Evolutionary conservation across 2,329 filamentous ascomycete species (phyloP).

Genomic region (Fragosphaeria purpurea): DNA sequence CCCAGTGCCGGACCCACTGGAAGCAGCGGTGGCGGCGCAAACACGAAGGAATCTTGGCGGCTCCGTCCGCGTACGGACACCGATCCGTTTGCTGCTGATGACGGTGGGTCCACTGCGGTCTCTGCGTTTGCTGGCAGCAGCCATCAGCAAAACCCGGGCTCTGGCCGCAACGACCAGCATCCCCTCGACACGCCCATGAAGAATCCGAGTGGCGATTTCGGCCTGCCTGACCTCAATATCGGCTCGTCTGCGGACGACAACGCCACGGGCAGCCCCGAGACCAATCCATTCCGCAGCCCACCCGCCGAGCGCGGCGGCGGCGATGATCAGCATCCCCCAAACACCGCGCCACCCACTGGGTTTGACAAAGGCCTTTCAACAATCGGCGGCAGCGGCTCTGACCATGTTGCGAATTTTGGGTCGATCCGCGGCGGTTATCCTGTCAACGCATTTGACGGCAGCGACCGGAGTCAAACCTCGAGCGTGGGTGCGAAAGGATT

Average conservation of each 20-base stretch:
- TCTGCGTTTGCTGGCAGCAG: slow-evolving; percentile 35
- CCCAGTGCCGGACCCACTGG: neutral
- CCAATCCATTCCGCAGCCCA: slow-evolving; percentile 92
- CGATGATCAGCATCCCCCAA: slow-evolving; percentile 28
- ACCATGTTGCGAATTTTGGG: slow-evolving; percentile 42
- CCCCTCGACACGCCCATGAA: slow-evolving; percentile 46
- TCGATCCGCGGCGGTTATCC: slow-evolving; percentile 42
- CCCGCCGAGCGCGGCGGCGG: slow-evolving; percentile 54
- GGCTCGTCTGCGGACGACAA: slow-evolving; percentile 50
- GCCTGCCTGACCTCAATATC: slow-evolving; percentile 50
- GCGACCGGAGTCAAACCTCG: slow-evolving; percentile 87
- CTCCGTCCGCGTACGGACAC: slow-evolving; percentile 59
- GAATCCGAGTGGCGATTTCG: slow-evolving; percentile 47
- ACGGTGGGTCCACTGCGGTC: slow-evolving; percentile 57
- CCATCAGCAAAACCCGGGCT: slow-evolving; percentile 51
- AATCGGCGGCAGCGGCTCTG: slow-evolving; percentile 29
- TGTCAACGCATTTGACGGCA: slow-evolving; percentile 48
- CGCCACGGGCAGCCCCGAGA: slow-evolving; percentile 81
- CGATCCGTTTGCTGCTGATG: slow-evolving; percentile 60
- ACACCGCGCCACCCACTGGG: neutral
- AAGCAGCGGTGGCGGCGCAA: neutral
- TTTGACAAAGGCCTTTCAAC: slow-evolving; percentile 12
- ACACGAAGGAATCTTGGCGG: slow-evolving; percentile 38
- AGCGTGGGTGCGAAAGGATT: slow-evolving; percentile 75
- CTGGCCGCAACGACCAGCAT: neutral